These are phyloP conservation scores for Suillus discolor DNA, from an alignment of 768 basidiomycete genomes.

Conservation along the genomic window DNA sequence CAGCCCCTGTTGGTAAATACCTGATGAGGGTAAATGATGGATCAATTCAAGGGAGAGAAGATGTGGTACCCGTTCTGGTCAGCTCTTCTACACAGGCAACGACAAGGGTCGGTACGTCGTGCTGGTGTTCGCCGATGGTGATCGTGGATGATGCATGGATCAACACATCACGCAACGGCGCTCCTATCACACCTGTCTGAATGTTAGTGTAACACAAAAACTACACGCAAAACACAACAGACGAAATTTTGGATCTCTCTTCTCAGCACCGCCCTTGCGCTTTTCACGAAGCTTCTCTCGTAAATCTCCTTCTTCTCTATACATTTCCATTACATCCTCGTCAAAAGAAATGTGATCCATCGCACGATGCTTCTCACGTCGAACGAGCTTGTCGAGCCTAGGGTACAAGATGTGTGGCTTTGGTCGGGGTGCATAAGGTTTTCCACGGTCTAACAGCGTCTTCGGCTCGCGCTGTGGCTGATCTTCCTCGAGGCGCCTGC, in stretches of 20 bases:
- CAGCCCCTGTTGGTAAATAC: constrained; percentile 44
- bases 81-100: constrained; percentile 48
- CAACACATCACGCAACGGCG: constrained; percentile 37
- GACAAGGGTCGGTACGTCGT: constrained; percentile 41
- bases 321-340: constrained; percentile 24
- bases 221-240: constrained; percentile 11
- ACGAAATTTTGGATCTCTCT: constrained; percentile 29
- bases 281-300: constrained; percentile 27
- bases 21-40: constrained; percentile 24
- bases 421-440: constrained; percentile 21
- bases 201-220: not conserved
- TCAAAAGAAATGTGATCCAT: constrained; percentile 28
- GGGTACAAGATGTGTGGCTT: constrained; percentile 26
- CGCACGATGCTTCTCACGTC: constrained; percentile 23
- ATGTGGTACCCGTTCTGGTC: constrained; percentile 42
- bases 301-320: constrained; percentile 23
- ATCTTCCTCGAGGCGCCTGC: constrained; percentile 6
- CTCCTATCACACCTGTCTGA: constrained; percentile 37
- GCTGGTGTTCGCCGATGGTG: constrained; percentile 38
- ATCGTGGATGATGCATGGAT: constrained; percentile 35
- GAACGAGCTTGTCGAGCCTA: constrained; percentile 26
- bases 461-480: constrained; percentile 3
- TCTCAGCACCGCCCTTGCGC: constrained; percentile 19
- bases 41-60: not conserved
- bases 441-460: constrained; percentile 9